A percentile compares a stretch with the other conserved stretches of the same genome.
phyloP scores from a whole-genome alignment of 2,329 filamentous ascomycete species.

The Zymoseptoria pseudotritici region DNA sequence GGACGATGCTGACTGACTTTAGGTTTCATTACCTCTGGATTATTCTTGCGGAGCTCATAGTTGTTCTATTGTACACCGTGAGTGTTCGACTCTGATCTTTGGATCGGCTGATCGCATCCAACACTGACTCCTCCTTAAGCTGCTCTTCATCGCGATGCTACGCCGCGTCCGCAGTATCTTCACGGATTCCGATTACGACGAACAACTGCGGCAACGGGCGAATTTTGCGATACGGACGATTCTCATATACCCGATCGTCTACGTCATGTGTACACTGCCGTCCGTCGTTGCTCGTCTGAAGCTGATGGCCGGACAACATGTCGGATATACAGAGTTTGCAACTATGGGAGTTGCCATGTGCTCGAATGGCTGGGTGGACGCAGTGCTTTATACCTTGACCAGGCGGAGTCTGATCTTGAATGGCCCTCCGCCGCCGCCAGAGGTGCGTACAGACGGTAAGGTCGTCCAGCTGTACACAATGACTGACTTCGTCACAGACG shows the following conservation, averaged over 20 bases:
- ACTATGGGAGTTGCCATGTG: slow-evolving; percentile 49
- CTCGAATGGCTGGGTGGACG: slow-evolving; percentile 51
- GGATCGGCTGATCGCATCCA: not conserved
- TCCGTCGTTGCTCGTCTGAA: slow-evolving; percentile 56
- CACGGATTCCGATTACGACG: slow-evolving; percentile 8
- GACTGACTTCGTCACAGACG: not conserved
- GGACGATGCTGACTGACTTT: not conserved
- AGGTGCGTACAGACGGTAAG: not conserved
- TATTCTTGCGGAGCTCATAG: slow-evolving; percentile 46
- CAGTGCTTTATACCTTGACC: slow-evolving; percentile 50
- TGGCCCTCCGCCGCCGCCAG: not conserved
- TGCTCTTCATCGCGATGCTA: slow-evolving; percentile 22
- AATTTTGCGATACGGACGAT: slow-evolving; percentile 35
- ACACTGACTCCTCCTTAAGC: not conserved
- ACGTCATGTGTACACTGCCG: slow-evolving; percentile 59
- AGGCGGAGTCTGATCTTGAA: slow-evolving; percentile 25
- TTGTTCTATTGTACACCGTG: slow-evolving; percentile 41
- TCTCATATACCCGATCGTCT: slow-evolving; percentile 60
- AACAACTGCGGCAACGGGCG: slow-evolving; percentile 40
- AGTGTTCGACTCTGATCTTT: not conserved
- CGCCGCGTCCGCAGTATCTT: slow-evolving; percentile 15
- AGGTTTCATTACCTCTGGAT: slow-evolving; percentile 58
- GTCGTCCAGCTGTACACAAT: not conserved
- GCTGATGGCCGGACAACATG: slow-evolving; percentile 42
- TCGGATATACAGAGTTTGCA: slow-evolving; percentile 38